Base-by-base conservation (phyloP, 1,139 yeast species). In the Hemisphaericaspora xylofermentans region DNA sequence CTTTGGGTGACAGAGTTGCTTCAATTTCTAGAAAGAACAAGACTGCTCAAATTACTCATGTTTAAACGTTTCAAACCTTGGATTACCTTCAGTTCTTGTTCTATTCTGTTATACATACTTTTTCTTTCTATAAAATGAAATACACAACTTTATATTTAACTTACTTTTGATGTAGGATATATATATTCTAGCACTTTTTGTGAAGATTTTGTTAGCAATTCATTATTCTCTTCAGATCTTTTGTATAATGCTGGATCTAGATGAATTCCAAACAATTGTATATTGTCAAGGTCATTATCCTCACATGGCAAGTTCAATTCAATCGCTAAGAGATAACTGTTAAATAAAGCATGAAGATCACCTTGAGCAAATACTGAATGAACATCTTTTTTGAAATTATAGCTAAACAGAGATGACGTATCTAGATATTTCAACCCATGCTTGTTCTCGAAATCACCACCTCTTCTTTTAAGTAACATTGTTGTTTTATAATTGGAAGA, bases 1-100 rank as follows among this genome's bases (percentile, higher is more conserved):
- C 96, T 4, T 74, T 94, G 56, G 99, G 99, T 51, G 98, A 94
- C 60, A 81, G 91, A 54, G 94, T 89, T 43, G 95, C 96, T 21
- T 74, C 85, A 30, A 82, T 78, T 66, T 76, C 89, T 19, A 79
- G 85, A 53, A 81, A 80, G 61, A 66, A 63, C 19, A 66, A 66
- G 47, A 54, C 53, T 26, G 54, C 61, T 14, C 45, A 50, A 13
- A 43, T 62, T 19, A 46, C 56, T 34, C 53, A 48, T 38, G 64
- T 61, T 42, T 61, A 53, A 43, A 22, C 19, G 18, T 7, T n/a
- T 4, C 10, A 6, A 14, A 6, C 21, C 16, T 10, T 28, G 16
- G 9, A 7, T 18, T n/a, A 10, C 8, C 27, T 17, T 35, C 13
- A n/a, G 5, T 30, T 15, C 19, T 28, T 28, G 25, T 30, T 38